Evolutionary conservation across 2,329 filamentous ascomycete genomes (phyloP), one percentile per base, ranked within the genome.

Genomic region (Cephalotrichum gorgonifer): DNA sequence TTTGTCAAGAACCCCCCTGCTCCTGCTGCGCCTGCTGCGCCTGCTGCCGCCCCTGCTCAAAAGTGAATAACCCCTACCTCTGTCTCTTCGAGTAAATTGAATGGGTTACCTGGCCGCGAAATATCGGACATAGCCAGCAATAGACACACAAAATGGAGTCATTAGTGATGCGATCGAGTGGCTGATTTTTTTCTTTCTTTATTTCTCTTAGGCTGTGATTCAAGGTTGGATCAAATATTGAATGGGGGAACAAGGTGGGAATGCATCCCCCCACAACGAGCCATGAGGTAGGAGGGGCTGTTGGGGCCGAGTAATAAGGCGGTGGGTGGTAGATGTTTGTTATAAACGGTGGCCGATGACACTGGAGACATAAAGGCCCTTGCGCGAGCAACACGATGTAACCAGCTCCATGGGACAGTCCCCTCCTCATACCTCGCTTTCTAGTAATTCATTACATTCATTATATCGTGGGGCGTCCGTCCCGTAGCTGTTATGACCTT

Each of bases 1-100:
- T 98, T 97, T 66, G 84, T 84, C 69, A 78, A 86, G 75, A 90
- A 85, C 78, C 81, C 87, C 66, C n/a, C n/a, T n/a, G n/a, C n/a
- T n/a, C n/a, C n/a, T n/a, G n/a, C n/a, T n/a, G n/a, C n/a, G n/a
- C n/a, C n/a, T n/a, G n/a, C n/a, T n/a, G n/a, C n/a, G n/a, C n/a
- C n/a, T n/a, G n/a, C n/a, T n/a, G n/a, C n/a, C n/a, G n/a, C n/a
- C n/a, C n/a, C n/a, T 39, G 85, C 88, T 33, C 81, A 88, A 81
- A 90, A 90, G 86, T 90, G 81, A 87, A 67, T 61, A 61, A 54
- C 51, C 58, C 60, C 58, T 50, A 28, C 38, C 31, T 28, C 31
- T 23, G 38, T 42, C 38, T 8, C 42, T 27, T 38, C 23, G 30
- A 38, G 17, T 23, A 25, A 48, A 42, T 23, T 43, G 33, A 7